Evolutionary conservation across 306 rosid genomes (phyloP).

Genomic region (Pachyrhizus erosus): DNA sequence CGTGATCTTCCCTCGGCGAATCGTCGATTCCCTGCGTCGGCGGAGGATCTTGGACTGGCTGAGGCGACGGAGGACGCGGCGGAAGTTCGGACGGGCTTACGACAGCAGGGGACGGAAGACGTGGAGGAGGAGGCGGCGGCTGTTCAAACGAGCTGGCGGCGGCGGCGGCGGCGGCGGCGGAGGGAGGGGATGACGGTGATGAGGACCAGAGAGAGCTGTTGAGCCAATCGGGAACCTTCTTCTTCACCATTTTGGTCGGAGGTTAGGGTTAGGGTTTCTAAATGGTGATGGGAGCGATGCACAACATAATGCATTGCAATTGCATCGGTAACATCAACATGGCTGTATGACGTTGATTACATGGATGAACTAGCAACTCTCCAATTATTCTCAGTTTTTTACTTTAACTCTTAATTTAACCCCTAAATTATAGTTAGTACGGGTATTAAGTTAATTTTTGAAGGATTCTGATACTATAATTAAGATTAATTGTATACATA

Average conservation of each 20-base stretch:
- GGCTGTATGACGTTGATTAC: neutral
- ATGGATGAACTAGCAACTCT: neutral
- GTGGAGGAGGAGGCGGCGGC: neutral
- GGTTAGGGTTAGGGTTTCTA: slow-evolving; percentile 37
- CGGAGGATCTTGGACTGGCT: slow-evolving; percentile 51
- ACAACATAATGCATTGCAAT: neutral
- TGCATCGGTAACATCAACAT: slow-evolving; percentile 25
- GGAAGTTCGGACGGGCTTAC: slow-evolving; percentile 49
- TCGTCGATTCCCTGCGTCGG: slow-evolving; percentile 52
- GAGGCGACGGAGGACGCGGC: slow-evolving; percentile 58
- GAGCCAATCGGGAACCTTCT: slow-evolving; percentile 97
- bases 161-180: slow-evolving; percentile 26
- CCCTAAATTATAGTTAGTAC: too few species aligned
- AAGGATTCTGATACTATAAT: too few species aligned
- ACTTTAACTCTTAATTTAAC: neutral
- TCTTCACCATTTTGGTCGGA: slow-evolving; percentile 64
- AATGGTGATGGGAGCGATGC: neutral
- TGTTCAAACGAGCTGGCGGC: neutral
- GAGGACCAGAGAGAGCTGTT: slow-evolving; percentile 95
- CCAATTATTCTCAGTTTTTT: neutral
- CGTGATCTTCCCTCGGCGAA: slow-evolving; percentile 40
- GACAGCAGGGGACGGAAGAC: neutral
- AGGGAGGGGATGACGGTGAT: slow-evolving; percentile 44
- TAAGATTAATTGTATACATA: too few species aligned
- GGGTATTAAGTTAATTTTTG: too few species aligned